Evolutionary conservation across 257 asterid species (phyloP).

Genomic region (Nicotiana sylvestris): DNA sequence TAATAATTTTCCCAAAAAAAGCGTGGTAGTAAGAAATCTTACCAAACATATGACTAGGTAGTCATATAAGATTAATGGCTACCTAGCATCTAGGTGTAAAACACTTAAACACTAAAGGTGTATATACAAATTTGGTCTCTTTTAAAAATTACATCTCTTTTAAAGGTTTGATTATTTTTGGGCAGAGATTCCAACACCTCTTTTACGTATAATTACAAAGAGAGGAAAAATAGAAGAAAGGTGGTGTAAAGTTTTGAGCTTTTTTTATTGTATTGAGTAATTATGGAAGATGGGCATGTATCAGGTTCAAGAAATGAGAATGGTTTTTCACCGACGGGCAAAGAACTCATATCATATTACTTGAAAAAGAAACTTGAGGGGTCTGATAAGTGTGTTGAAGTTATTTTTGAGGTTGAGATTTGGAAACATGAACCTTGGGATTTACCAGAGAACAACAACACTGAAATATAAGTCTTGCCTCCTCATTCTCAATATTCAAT

Average conservation of each 20-base stretch:
- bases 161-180: too few species aligned
- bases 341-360: conserved; percentile 67
- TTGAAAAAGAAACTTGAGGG: conserved; percentile 67
- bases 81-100: too few species aligned
- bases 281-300: conserved; percentile 33
- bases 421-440: conserved; percentile 93
- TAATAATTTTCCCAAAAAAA: too few species aligned
- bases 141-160: too few species aligned
- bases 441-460: conserved; percentile 39
- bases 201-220: not conserved
- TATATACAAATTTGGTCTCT: too few species aligned
- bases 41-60: too few species aligned
- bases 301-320: not conserved
- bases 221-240: not conserved
- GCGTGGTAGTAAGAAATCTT: too few species aligned
- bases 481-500: too few species aligned
- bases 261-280: conserved; percentile 32
- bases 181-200: conserved; percentile 1
- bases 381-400: conserved; percentile 42
- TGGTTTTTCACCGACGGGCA: conserved; percentile 72
- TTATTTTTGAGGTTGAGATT: conserved; percentile 79
- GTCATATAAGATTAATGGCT: too few species aligned
- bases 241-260: not conserved
- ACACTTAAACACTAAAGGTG: too few species aligned
- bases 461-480: too few species aligned